Evolutionary conservation across 495 filamentous ascomycete species (phyloP).

Genomic region (Bacidia gigantensis): DNA sequence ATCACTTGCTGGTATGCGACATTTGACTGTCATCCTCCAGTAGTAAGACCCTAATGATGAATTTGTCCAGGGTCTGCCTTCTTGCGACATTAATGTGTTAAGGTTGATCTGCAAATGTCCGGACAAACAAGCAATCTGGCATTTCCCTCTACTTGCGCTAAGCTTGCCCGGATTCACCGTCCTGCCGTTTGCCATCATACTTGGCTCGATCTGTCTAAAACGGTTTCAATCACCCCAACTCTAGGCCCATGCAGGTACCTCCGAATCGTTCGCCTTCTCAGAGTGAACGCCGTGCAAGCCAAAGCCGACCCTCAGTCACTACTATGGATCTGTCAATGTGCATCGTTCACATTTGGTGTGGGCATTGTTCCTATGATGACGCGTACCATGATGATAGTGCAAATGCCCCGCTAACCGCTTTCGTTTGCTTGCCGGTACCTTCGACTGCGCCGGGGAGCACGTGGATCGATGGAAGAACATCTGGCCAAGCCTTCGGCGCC

Average conservation of each 20-base stretch:
- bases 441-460: too few relatives aligned
- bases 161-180: neutral
- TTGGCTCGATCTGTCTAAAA: neutral
- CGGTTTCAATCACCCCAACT: neutral
- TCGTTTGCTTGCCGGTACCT: too few relatives aligned
- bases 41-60: neutral
- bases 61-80: neutral
- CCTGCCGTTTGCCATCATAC: neutral
- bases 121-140: neutral
- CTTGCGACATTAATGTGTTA: neutral
- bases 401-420: too few relatives aligned
- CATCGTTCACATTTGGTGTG: too few relatives aligned
- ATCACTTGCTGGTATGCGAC: slow-evolving; percentile 1
- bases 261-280: too few relatives aligned
- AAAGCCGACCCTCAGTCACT: too few relatives aligned
- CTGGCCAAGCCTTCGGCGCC: too few relatives aligned
- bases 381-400: too few relatives aligned
- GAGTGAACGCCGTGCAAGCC: too few relatives aligned
- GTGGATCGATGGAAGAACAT: too few relatives aligned
- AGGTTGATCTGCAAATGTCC: slow-evolving; percentile 7
- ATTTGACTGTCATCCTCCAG: neutral
- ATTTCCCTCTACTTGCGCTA: neutral
- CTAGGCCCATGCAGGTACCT: neutral
- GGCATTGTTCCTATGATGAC: too few relatives aligned
- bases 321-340: too few relatives aligned